phyloP scores from a whole-genome alignment of 164 flowering plant species.

The Warburgia ugandensis region DNA sequence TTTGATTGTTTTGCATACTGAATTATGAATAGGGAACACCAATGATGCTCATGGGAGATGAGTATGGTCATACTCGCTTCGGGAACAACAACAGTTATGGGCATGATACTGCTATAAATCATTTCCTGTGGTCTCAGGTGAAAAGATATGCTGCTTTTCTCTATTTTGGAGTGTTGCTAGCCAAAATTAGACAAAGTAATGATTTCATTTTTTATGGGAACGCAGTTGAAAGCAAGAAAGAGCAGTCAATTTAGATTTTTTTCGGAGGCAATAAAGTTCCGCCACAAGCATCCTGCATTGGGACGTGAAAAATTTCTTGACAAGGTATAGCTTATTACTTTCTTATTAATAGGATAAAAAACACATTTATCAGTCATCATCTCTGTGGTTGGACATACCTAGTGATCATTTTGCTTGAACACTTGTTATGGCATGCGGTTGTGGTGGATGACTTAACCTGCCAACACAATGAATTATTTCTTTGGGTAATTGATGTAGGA shows the following conservation, averaged over 20 bases:
- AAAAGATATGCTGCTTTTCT: background rate
- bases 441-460: no score
- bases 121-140: constrained; percentile 88
- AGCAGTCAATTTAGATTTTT: constrained; percentile 70
- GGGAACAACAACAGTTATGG: constrained; percentile 99
- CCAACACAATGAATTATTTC: no score
- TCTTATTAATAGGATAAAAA: background rate
- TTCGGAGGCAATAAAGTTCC: constrained; percentile 73
- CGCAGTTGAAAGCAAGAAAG: constrained; percentile 60
- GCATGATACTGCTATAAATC: constrained; percentile 71
- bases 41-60: constrained; percentile 99
- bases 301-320: constrained; percentile 53
- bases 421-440: no score
- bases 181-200: background rate
- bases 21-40: constrained; percentile 61
- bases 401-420: no score
- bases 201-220: constrained; percentile 7
- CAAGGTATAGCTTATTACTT: constrained; percentile 39
- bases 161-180: background rate
- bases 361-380: background rate
- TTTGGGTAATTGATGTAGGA: no score
- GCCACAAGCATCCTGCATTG: constrained; percentile 41
- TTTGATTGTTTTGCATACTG: background rate
- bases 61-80: constrained; percentile 88
- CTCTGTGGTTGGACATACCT: no score